Evolutionary conservation across 1,139 yeast genomes (phyloP), one percentile per base, ranked within the genome.

Genomic region (Saccharomycopsis crataegensis): DNA sequence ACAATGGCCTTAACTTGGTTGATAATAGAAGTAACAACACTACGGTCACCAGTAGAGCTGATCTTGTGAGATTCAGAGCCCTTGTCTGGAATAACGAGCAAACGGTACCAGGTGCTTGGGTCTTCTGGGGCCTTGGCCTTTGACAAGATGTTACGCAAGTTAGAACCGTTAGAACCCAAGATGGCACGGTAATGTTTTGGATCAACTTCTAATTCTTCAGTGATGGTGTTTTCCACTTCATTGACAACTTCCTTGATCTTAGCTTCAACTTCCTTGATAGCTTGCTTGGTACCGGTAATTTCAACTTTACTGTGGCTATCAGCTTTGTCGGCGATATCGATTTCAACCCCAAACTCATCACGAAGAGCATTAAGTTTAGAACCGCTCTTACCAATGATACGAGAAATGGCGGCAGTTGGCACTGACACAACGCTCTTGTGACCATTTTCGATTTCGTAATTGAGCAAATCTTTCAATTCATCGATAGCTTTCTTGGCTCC

Each of bases 361-460:
- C 89, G 81, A 57, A 94, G 83, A 65, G 86, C 90, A 59, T 83
- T 87, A 63, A 94, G 86, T 57, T 78, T 80, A 61, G 86, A 94
- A 67, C 98, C 98, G 57, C 78, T 75, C 64, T 86, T 88, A 64
- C 99, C 99, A 66, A 94, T 90, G 56, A 94, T 83, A 66, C 91
- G 78, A 16, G 97, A 77, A 59, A 91, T 77, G 28, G 91, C 85
- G 61, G 77, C 80, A n/a, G 46, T 22, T 47, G 97, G 95, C 54
- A 94, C 83, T 51, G 72, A 69, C 52, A 93, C 65, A 22, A 73
- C 70, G 62, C 81, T 77, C 58, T 79, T 77, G 70, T 81, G 80
- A 33, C 96, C 93, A 65, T 91, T 89, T 62, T 88, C 96, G 65
- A 80, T 83, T 69, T 91, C 98, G 68, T 85, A 94, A 62, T 86